phyloP scores from a whole-genome alignment of 139 green algal species.

The Auxenochlorella pyrenoidosa region DNA sequence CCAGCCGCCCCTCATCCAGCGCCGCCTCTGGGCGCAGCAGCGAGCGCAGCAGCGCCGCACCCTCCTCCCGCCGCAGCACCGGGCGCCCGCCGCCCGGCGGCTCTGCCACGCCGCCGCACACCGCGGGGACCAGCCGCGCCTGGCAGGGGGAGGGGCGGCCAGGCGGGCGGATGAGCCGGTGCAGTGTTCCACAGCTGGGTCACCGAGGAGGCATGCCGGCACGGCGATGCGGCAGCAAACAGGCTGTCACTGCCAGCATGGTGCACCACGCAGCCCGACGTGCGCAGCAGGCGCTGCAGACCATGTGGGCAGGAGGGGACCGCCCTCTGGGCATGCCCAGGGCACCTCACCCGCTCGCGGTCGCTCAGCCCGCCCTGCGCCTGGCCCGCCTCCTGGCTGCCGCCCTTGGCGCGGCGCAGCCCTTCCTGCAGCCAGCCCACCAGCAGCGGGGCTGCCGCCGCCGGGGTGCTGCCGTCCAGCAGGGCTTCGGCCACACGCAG shows the following conservation, averaged over 20 bases:
- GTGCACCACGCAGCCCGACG: too few relatives aligned
- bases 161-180: background rate
- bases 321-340: too few relatives aligned
- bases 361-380: background rate
- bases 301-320: background rate
- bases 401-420: background rate
- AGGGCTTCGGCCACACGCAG: slow-evolving; percentile 42
- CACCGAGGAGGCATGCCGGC: too few relatives aligned
- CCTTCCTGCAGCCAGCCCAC: slow-evolving; percentile 29
- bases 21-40: slow-evolving; percentile 42
- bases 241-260: too few relatives aligned
- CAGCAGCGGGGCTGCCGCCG: slow-evolving; percentile 20
- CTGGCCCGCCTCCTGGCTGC: background rate
- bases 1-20: slow-evolving; percentile 38
- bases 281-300: background rate
- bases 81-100: background rate
- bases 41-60: slow-evolving; percentile 34
- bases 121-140: slow-evolving; percentile 28
- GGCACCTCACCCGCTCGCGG: background rate
- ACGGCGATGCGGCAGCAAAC: too few relatives aligned
- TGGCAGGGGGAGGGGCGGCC: background rate
- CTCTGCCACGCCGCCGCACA: slow-evolving; percentile 25
- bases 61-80: slow-evolving; percentile 35
- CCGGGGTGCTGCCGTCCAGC: slow-evolving; percentile 50
- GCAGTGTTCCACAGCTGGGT: background rate